Evolutionary conservation across 176 grass and related monocot species (phyloP), one percentile per base, ranked within the genome.

Genomic region (Urochloa ruziziensis): DNA sequence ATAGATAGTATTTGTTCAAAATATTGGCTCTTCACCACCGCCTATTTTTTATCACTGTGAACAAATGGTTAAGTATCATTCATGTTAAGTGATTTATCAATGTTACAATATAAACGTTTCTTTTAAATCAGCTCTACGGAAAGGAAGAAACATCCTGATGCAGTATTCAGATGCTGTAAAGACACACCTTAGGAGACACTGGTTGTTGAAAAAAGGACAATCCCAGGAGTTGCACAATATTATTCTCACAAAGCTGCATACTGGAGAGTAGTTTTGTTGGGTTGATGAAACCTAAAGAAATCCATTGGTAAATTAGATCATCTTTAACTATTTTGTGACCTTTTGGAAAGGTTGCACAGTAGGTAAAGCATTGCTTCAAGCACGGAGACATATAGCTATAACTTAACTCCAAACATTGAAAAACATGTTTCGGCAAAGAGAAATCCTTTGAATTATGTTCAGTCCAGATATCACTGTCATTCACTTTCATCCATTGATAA

Each of bases 291-390:
- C 19, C 82, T 8, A 74, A 60, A 48, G 24, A 37, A 30, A 73
- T 67, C 87, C 87, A 89, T 61, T 89, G 87, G 1, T 75, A 32
- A 28, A 85, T 84, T n/a, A 85, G 34, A 74, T 74, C 67, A 29
- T 70, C 5, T 39, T 84, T 69, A 13, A 18, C 8, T 81, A 85
- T 76, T 1, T 15, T 7, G 2, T 25, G 2, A 29, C 75, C 65
- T 80, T 86, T 82, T 23, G 35, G 49, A 59, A 80, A 85, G 9
- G 70, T 21, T 30, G 82, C 74, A 59, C 75, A 84, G 3, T 84
- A 76, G 34, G 47, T 28, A 74, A 74, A 74, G 33, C 72, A 74
- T n/a, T 33, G 0, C 49, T 56, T 54, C 72, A 74, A 74, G 10
- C 7, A 3, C 15, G 17, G 10, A 4, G 0, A 1, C 72, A 74